Conservation (phyloP, 2,329 filamentous ascomycete genomes). For the Myriosclerotinia duriaeana region DNA sequence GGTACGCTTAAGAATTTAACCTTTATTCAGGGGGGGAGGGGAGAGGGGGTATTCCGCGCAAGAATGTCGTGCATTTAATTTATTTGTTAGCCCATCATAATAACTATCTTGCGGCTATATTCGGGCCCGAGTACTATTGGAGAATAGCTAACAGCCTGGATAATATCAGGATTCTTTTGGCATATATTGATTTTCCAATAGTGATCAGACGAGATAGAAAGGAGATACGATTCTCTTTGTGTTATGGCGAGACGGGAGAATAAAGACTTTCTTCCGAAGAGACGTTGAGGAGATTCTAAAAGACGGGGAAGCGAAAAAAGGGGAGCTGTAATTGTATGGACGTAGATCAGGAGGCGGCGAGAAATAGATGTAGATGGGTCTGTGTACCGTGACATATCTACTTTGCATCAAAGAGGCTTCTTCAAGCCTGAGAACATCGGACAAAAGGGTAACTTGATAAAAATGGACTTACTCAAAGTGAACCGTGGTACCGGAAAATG, state of each 20-base stretch:
- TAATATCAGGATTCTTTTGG: not conserved
- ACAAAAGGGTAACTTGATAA: not conserved
- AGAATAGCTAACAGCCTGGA: not conserved
- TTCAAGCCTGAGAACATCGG: not conserved
- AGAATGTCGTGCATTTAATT: slow-evolving; percentile 18
- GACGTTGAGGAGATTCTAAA: not conserved
- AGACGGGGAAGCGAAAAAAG: slow-evolving; percentile 14
- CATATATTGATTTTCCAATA: not conserved
- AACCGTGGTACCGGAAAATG: slow-evolving; percentile 12
- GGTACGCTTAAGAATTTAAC: too few species aligned
- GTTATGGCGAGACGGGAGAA: not conserved
- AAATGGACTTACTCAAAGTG: not conserved
- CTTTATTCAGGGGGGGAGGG: too few species aligned
- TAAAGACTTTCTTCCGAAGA: slow-evolving; percentile 1
- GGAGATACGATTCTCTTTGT: not conserved
- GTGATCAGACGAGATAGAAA: not conserved
- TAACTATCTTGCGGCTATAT: slow-evolving; percentile 14
- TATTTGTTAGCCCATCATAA: slow-evolving; percentile 1
- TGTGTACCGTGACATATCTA: slow-evolving; percentile 9
- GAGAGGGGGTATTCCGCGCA: not conserved
- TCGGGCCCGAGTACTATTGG: not conserved
- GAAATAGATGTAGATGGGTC: not conserved
- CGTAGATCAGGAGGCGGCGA: slow-evolving; percentile 11
- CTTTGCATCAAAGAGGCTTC: not conserved
- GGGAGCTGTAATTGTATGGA: not conserved